These are phyloP conservation scores for Botrytis byssoidea DNA, from an alignment of 2,329 filamentous ascomycete genomes.

Conservation along the genomic window DNA sequence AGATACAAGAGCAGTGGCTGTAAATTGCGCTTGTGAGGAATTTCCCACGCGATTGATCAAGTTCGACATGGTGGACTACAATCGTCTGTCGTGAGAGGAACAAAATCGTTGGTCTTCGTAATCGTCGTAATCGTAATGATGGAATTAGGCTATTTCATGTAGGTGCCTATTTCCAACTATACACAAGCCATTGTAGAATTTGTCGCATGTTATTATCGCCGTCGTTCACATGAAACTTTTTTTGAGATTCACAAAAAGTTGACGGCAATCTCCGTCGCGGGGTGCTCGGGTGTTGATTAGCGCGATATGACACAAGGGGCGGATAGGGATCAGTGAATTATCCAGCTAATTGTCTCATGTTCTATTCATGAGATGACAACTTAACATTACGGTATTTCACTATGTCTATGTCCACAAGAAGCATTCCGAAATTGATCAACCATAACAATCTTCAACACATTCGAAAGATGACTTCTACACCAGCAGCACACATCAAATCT, in stretches of 20 bases:
- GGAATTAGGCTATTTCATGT: background rate
- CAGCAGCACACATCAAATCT: conserved; percentile 31
- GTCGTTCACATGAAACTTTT: conserved; percentile 5
- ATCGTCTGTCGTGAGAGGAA: background rate
- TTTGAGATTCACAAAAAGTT: background rate
- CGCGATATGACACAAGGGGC: conserved; percentile 10
- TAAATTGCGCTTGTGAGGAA: conserved; percentile 52
- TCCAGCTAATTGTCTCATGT: background rate
- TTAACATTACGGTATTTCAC: background rate
- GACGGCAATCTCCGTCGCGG: conserved; percentile 14
- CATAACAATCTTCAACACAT: background rate
- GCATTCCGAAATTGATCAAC: background rate
- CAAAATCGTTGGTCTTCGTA: background rate
- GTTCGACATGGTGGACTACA: conserved; percentile 32
- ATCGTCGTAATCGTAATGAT: background rate
- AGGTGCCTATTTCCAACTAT: background rate
- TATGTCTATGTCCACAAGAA: background rate
- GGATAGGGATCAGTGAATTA: background rate
- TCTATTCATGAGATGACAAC: background rate
- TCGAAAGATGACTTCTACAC: conserved; percentile 19
- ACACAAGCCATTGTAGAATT: background rate
- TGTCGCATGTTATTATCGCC: background rate
- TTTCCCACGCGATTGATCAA: conserved; percentile 33
- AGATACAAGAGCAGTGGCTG: conserved; percentile 67
- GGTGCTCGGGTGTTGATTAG: conserved; percentile 14